These are phyloP conservation scores for Kurtzmaniella fragi DNA, from an alignment of 805 yeast species.

Conservation along the genomic window DNA sequence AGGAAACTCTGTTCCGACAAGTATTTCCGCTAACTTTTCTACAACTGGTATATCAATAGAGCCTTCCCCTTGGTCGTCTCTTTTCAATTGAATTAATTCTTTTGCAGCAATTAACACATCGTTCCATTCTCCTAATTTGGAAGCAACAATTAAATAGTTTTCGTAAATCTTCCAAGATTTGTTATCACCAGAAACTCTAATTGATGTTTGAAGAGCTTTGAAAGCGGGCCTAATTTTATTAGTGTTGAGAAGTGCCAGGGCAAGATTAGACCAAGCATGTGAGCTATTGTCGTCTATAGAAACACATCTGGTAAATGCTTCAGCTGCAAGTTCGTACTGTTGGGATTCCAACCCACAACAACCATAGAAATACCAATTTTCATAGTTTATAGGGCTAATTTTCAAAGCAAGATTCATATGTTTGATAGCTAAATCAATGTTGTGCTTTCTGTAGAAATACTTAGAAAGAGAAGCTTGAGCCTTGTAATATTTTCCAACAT, in stretches of 20 bases:
- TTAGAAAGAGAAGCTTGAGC: conserved; percentile 83
- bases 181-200: conserved; percentile 57
- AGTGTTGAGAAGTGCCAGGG: conserved; percentile 65
- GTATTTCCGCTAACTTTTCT: conserved; percentile 64
- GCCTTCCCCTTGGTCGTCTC: conserved; percentile 53
- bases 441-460: conserved; percentile 49
- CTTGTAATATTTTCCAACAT: conserved; percentile 69
- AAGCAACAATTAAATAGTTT: conserved; percentile 78
- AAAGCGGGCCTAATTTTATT: conserved; percentile 75
- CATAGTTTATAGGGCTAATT: conserved; percentile 67
- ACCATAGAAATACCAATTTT: conserved; percentile 91
- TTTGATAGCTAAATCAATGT: conserved; percentile 49
- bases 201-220: conserved; percentile 77
- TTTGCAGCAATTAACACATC: conserved; percentile 77
- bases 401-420: conserved; percentile 73
- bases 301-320: conserved; percentile 89
- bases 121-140: conserved; percentile 79
- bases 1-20: conserved; percentile 50
- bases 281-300: conserved; percentile 76
- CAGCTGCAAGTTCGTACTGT: conserved; percentile 74
- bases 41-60: conserved; percentile 72
- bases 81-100: conserved; percentile 53
- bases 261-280: conserved; percentile 87
- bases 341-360: conserved; percentile 76
- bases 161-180: conserved; percentile 90